phyloP scores from a whole-genome alignment of 2,329 filamentous ascomycete species.

The Monilinia fructigena region DNA sequence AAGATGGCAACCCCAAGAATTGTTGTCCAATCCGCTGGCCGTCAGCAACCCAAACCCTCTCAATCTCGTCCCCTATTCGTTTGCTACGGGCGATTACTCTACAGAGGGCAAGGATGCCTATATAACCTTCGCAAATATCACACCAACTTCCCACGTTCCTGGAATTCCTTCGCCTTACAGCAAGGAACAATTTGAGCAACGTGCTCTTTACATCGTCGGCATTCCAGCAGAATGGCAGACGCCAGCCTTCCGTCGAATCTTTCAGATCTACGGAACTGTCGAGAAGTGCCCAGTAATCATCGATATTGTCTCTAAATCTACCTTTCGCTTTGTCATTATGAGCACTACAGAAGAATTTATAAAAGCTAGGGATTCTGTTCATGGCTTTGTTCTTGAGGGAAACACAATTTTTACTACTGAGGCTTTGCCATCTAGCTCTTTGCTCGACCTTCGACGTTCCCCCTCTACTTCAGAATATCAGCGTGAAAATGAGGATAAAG shows the following conservation, averaged over 20 bases:
- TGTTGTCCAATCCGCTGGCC: not conserved
- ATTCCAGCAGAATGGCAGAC: conserved; percentile 25
- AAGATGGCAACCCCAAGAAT: conserved; percentile 4
- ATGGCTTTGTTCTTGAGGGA: conserved; percentile 23
- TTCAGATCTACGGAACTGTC: conserved; percentile 27
- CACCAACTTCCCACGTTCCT: conserved; percentile 23
- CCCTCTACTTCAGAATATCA: not conserved
- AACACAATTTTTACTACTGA: conserved; percentile 16
- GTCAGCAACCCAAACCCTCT: conserved; percentile 12
- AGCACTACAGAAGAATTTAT: conserved; percentile 26
- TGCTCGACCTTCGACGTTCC: conserved; percentile 1
- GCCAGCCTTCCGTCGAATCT: conserved; percentile 24
- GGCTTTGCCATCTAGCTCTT: conserved; percentile 16
- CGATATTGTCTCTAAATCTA: conserved; percentile 26
- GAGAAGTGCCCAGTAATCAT: conserved; percentile 29
- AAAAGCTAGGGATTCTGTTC: conserved; percentile 23
- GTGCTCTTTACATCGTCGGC: conserved; percentile 32
- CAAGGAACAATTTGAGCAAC: conserved; percentile 25
- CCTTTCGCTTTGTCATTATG: conserved; percentile 36
- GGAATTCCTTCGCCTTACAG: conserved; percentile 30
- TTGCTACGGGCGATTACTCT: not conserved
- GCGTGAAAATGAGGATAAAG: too few relatives aligned
- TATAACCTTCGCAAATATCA: conserved; percentile 24
- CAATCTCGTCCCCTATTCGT: conserved; percentile 5
- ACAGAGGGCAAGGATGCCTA: conserved; percentile 25